A percentile compares a stretch with the other conserved stretches of the same genome.
Conservation (phyloP, 2,329 filamentous ascomycete species). For the Trichoderma pleuroti region DNA sequence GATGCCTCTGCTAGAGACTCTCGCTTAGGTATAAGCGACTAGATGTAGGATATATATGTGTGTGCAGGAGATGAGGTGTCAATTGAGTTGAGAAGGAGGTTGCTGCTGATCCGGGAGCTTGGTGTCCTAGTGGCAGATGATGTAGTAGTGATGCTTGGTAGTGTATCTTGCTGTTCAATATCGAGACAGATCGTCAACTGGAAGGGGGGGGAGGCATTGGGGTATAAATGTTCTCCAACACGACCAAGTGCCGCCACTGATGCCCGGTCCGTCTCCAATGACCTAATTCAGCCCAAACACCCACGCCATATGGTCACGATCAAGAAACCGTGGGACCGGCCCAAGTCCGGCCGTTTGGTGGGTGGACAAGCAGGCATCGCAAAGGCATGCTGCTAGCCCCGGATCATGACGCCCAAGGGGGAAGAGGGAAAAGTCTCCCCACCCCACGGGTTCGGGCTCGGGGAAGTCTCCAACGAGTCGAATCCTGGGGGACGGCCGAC, state of each 20-base stretch:
- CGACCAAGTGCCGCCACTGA: not conserved
- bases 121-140: not conserved
- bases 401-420: not conserved
- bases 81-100: not conserved
- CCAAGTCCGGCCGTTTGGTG: constrained; percentile 14
- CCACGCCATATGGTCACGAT: constrained; percentile 12
- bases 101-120: not conserved
- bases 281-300: constrained; percentile 6
- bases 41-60: not conserved
- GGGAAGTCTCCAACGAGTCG: constrained; percentile 3
- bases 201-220: not conserved
- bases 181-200: not conserved
- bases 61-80: not conserved
- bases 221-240: constrained; percentile 15
- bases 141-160: not conserved
- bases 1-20: not conserved
- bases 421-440: not conserved
- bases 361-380: constrained; percentile 5
- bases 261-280: not conserved
- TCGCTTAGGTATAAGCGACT: not conserved
- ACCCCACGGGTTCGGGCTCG: constrained; percentile 11
- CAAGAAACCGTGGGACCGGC: constrained; percentile 10
- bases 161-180: not conserved
- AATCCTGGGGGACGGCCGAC: not conserved
- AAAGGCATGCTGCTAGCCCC: not conserved